phyloP scores from a whole-genome alignment of 257 asterid genomes.

The Lantana camara region DNA sequence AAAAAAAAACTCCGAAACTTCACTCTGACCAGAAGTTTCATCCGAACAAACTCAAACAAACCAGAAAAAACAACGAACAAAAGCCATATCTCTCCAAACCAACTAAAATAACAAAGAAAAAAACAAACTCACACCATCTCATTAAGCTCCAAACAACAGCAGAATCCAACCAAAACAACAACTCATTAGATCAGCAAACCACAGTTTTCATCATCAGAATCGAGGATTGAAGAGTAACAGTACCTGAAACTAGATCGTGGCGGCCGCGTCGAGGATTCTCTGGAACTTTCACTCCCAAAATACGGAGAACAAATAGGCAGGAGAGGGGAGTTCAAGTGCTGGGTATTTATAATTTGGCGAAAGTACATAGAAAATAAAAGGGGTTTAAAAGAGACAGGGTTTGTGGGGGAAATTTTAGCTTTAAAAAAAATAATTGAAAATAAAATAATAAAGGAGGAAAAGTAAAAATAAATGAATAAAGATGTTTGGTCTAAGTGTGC shows the following conservation, averaged over 20 bases:
- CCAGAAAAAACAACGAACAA: not conserved
- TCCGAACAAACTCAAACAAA: not conserved
- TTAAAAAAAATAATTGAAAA: not conserved
- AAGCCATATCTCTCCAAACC: not conserved
- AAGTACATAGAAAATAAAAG: not conserved
- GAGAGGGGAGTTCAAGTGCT: not conserved
- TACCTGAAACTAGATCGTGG: conserved; percentile 39
- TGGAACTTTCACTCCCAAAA: conserved; percentile 20
- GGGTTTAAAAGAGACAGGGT: conserved; percentile 29
- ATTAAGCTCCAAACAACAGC: conserved; percentile 16
- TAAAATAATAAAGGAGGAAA: not conserved
- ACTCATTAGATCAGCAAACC: conserved; percentile 35
- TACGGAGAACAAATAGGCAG: conserved; percentile 5
- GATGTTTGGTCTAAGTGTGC: not conserved
- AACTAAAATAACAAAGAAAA: not conserved
- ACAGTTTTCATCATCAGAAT: not conserved
- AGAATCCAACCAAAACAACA: not conserved
- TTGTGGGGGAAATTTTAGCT: conserved; percentile 2
- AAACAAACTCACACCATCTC: not conserved
- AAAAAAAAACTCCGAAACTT: not conserved
- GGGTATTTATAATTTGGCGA: not conserved
- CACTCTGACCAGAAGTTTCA: not conserved
- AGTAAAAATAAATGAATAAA: not conserved
- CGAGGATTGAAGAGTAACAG: not conserved
- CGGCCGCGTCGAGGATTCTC: conserved; percentile 12